Base-by-base conservation (phyloP, 2,329 filamentous ascomycete genomes). In the Laburnicola sp. region DNA sequence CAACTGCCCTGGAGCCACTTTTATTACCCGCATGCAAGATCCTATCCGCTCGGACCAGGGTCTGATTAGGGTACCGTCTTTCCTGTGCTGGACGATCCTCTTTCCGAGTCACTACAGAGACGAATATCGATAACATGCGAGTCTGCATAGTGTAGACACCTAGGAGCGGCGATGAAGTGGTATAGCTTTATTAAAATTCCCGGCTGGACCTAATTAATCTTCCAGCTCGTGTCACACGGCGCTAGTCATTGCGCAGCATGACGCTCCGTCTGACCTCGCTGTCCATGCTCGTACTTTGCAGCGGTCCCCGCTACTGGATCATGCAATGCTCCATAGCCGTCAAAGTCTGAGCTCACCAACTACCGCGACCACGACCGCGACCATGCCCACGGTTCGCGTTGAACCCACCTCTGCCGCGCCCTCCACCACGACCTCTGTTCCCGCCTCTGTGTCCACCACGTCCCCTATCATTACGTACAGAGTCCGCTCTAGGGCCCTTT, bases 381-480 rank as follows among this genome's bases (percentile, higher is more conserved):
- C 64, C 59, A 42, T 57, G 54, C 32, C 65, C 62, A 48, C 65
- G 56, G 21, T 45, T 45, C 11, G 7, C 25, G 26, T 31, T 37
- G 27, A 41, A 48, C 27, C 56, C 41, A 38, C 26, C 34, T 45
- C 43, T 38, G 44, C 64, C 59, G 32, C 61, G 57, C 31, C 66
- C 63, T 37, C 60, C 50, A 41, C 60, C 57, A 38, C 60, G 54
- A 26, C 62, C 60, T 59, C 65, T 57, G 41, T 58, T 40, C 30
- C 69, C 61, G 28, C 68, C 67, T 56, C 68, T 59, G 34, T 45
- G 54, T 38, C 62, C 62, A 39, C 66, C 64, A 11, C 54, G 50
- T 39, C 67, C 64, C 50, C 69, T 59, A 36, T 62, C 60, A 25
- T 57, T 53, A 25, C 68, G 58, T 48, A 58, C 63, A 43, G 63